phyloP scores from a whole-genome alignment of 805 yeast species.

The Candida incommunis region DNA sequence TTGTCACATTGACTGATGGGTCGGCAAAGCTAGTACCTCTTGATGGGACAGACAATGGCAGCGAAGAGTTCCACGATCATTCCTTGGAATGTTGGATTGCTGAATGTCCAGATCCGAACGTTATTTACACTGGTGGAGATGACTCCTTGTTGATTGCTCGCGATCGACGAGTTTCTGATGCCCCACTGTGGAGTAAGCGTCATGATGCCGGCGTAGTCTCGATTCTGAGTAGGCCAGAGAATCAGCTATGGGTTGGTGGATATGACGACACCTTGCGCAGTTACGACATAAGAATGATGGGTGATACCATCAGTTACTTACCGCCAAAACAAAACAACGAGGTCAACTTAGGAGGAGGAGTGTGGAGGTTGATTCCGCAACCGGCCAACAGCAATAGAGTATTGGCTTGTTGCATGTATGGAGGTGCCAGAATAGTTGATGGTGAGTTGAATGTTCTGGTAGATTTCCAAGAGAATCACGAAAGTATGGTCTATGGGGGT shows the following conservation, averaged over 20 bases:
- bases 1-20: constrained; percentile 61
- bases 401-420: constrained; percentile 86
- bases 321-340: constrained; percentile 32
- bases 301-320: constrained; percentile 30
- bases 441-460: constrained; percentile 8
- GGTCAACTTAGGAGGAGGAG: constrained; percentile 75
- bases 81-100: constrained; percentile 83
- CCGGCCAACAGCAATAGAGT: constrained; percentile 33
- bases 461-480: constrained; percentile 30
- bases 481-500: constrained; percentile 92
- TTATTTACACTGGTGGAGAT: constrained; percentile 76
- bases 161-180: constrained; percentile 35
- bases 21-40: constrained; percentile 28
- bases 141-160: constrained; percentile 65
- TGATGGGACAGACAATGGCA: constrained; percentile 16
- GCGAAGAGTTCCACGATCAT: constrained; percentile 31
- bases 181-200: constrained; percentile 22
- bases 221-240: constrained; percentile 36
- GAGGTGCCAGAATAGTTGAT: constrained; percentile 65
- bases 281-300: constrained; percentile 50
- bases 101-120: constrained; percentile 40
- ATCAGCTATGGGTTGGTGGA: constrained; percentile 69
- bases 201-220: constrained; percentile 91
- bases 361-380: constrained; percentile 76
- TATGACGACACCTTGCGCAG: constrained; percentile 71